Conservation (phyloP, 768 basidiomycete species). For the Kwoniella dejecticola region DNA sequence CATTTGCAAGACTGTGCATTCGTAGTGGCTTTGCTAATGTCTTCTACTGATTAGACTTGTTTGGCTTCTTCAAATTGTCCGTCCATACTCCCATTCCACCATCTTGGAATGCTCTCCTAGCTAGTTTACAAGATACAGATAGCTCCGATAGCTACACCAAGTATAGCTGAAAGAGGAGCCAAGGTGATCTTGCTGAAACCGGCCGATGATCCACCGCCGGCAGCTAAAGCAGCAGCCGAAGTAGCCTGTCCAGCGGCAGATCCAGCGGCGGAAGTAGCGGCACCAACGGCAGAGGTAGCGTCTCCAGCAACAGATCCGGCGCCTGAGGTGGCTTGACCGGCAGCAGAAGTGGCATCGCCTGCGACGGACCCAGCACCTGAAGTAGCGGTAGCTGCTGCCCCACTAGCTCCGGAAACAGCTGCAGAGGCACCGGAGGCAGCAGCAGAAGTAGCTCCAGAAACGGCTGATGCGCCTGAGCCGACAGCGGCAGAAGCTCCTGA, state of each 20-base stretch:
- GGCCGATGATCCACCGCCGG: constrained; percentile 16
- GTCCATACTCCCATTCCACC: not conserved
- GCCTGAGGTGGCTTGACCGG: constrained; percentile 10
- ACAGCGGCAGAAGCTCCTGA: not conserved
- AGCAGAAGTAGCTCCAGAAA: not conserved
- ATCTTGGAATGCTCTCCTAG: not conserved
- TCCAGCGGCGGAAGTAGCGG: constrained; percentile 14
- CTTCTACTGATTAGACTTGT: not conserved
- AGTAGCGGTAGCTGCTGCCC: constrained; percentile 11
- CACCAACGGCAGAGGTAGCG: constrained; percentile 15
- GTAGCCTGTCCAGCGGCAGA: constrained; percentile 6
- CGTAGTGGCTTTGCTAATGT: not conserved
- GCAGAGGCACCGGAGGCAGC: constrained; percentile 5
- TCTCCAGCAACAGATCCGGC: constrained; percentile 13
- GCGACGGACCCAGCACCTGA: constrained; percentile 17
- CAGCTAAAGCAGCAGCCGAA: constrained; percentile 22
- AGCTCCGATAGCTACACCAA: constrained; percentile 12
- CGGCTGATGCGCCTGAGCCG: not conserved
- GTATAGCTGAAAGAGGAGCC: constrained; percentile 13
- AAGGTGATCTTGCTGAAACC: not conserved
- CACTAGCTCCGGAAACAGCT: not conserved
- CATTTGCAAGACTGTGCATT: too few species aligned
- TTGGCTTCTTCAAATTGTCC: not conserved
- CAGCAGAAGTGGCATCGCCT: constrained; percentile 8
- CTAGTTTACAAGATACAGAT: not conserved